A percentile compares a stretch with the other conserved stretches of the same genome.
These are phyloP conservation scores for Brassica cretica DNA, from an alignment of 345 rosid genomes.

Conservation along the genomic window DNA sequence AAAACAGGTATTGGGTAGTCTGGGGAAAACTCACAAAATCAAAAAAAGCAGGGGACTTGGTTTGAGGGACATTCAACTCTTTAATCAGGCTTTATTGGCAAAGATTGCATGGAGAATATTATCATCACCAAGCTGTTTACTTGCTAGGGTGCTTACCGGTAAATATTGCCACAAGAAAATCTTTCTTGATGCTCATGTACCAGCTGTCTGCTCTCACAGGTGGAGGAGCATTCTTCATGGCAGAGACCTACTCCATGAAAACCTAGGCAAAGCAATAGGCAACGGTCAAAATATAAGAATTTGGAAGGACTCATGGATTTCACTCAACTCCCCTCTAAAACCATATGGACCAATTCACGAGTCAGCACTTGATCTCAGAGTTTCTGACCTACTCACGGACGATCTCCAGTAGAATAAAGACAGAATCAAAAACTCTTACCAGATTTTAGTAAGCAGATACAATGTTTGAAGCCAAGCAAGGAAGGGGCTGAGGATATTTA, in stretches of 20 bases:
- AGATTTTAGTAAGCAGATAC: no score
- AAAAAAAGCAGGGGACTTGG: background rate
- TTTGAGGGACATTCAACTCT: background rate
- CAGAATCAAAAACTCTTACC: no score
- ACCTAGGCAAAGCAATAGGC: background rate
- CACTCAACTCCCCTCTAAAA: no score
- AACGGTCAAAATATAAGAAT: background rate
- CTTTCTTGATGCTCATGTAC: background rate
- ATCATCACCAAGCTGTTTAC: background rate
- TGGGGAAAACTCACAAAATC: no score
- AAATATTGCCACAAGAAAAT: background rate
- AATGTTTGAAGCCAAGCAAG: no score
- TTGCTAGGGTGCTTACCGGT: background rate
- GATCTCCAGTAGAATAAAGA: no score
- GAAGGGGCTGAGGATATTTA: no score
- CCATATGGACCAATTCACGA: no score
- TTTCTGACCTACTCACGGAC: no score
- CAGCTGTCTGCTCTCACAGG: background rate
- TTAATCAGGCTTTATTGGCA: background rate
- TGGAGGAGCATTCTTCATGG: background rate
- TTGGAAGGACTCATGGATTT: background rate
- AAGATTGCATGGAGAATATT: background rate
- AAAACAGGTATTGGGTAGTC: no score
- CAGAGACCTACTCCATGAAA: background rate
- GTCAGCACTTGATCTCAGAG: no score